These are phyloP conservation scores for Botrytis deweyae DNA, from an alignment of 2,329 filamentous ascomycete genomes.

Conservation along the genomic window DNA sequence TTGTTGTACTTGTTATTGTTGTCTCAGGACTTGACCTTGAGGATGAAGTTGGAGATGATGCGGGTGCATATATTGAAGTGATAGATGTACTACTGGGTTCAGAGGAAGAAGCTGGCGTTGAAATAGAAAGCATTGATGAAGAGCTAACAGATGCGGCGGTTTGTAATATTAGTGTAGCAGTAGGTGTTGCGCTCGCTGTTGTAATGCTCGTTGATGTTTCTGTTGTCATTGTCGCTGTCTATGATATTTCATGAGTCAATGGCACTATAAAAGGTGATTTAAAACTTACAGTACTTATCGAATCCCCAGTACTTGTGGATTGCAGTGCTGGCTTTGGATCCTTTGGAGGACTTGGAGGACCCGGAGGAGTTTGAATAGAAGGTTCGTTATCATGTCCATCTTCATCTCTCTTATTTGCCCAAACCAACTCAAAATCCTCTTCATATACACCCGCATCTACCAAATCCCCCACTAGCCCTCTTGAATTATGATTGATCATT, in stretches of 20 bases:
- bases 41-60: neutral
- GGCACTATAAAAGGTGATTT: neutral
- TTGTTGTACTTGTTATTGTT: neutral
- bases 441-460: conserved; percentile 12
- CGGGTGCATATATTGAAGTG: neutral
- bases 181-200: neutral
- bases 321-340: neutral
- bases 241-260: neutral
- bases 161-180: neutral
- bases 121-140: neutral
- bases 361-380: neutral
- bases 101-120: neutral
- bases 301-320: neutral
- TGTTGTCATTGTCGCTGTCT: neutral
- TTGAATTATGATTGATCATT: conserved; percentile 7
- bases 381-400: neutral
- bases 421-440: conserved; percentile 10
- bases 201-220: neutral
- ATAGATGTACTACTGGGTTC: neutral
- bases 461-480: neutral
- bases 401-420: conserved; percentile 8
- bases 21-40: neutral
- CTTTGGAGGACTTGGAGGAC: neutral
- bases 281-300: conserved; percentile 7
- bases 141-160: neutral